phyloP scores from a whole-genome alignment of 2,329 filamentous ascomycete species.

The Penicillium griseofulvum region DNA sequence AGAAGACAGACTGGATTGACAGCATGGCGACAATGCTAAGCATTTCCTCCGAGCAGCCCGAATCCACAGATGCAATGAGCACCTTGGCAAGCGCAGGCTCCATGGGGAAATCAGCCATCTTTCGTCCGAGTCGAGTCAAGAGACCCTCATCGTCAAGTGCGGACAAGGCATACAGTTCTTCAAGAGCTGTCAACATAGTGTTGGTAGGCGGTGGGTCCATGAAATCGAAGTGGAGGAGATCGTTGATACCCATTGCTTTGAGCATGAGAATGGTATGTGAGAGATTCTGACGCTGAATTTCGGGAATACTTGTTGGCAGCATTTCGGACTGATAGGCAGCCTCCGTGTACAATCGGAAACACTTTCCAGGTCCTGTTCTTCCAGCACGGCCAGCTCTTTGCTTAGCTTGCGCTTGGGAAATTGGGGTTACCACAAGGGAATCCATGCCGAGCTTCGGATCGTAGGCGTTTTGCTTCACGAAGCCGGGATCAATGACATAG shows the following conservation, averaged over 20 bases:
- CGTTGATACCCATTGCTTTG: conserved; percentile 99
- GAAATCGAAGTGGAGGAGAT: conserved; percentile 94
- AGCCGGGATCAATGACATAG: conserved; percentile 95
- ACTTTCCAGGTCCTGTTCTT: conserved; percentile 92
- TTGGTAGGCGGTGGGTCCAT: conserved; percentile 98
- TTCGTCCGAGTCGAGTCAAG: conserved; percentile 83
- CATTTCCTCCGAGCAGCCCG: conserved; percentile 89
- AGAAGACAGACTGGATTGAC: conserved; percentile 81
- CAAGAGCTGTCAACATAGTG: conserved; percentile 93
- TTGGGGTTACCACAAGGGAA: conserved; percentile 88
- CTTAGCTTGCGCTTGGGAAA: conserved; percentile 94
- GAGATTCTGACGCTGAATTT: conserved; percentile 93
- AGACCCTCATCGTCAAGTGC: conserved; percentile 94
- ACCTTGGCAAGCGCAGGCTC: conserved; percentile 89
- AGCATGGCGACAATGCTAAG: conserved; percentile 95
- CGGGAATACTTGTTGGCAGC: conserved; percentile 91
- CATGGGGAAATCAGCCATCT: conserved; percentile 99
- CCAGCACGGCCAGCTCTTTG: conserved; percentile 91
- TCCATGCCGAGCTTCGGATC: conserved; percentile 98
- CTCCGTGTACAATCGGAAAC: conserved; percentile 93
- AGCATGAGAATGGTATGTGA: conserved; percentile 94
- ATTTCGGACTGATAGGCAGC: conserved; percentile 94
- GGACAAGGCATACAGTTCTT: conserved; percentile 88
- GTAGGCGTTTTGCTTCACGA: conserved; percentile 96
- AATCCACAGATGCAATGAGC: conserved; percentile 80